Percentiles rank a stretch among this genome's conserved stretches.
Evolutionary conservation across 2,329 filamentous ascomycete species (phyloP).

Genomic region (Byssothecium circinans): DNA sequence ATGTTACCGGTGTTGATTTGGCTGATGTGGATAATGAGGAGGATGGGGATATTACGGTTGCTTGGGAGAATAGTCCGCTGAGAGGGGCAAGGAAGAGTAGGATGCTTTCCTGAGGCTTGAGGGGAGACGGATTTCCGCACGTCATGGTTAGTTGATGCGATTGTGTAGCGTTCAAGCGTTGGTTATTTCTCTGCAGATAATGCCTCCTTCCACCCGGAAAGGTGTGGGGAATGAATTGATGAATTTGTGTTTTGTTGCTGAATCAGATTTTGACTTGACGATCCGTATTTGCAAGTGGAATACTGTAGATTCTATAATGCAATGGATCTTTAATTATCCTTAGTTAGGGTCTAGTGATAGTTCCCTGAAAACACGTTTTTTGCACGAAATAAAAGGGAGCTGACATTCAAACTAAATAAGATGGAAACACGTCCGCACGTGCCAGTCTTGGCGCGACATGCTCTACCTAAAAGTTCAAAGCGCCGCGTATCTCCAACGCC

Average conservation of each 20-base stretch:
- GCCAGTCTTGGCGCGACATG: background rate
- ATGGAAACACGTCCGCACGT: background rate
- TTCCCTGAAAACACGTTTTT: no score
- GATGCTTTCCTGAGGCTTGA: background rate
- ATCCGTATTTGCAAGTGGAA: no score
- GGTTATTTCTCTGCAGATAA: background rate
- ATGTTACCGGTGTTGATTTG: constrained; percentile 36
- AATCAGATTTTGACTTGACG: no score
- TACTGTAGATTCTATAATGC: no score
- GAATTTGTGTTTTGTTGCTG: no score
- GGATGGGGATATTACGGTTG: constrained; percentile 26
- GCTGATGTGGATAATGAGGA: constrained; percentile 32
- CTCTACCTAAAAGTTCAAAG: no score
- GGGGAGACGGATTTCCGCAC: background rate
- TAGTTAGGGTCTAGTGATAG: no score
- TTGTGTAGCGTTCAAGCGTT: background rate
- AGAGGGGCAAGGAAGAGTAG: constrained; percentile 15
- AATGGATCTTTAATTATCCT: no score
- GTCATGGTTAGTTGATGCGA: background rate
- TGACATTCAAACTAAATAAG: no score
- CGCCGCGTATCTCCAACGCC: no score
- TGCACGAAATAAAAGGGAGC: no score
- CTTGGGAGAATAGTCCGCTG: constrained; percentile 38
- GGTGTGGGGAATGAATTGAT: background rate
- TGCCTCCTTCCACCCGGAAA: background rate